Base-by-base conservation (phyloP, 192 early-diverging fungal species). In the Phlyctochytrium bullatum region DNA sequence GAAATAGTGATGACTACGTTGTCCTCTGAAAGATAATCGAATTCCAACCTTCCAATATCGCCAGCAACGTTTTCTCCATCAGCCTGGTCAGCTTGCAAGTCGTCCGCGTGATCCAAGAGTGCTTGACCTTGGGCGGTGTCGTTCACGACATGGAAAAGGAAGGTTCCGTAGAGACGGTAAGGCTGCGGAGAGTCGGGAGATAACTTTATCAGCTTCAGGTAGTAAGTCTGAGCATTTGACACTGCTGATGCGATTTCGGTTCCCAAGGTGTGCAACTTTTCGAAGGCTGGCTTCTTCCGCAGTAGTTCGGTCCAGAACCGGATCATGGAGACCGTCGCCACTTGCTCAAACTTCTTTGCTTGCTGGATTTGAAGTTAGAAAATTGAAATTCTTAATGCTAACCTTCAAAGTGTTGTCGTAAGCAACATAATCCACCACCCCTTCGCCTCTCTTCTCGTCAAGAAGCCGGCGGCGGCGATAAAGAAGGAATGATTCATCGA, bases 301-400 rank as follows among this genome's bases (percentile, higher is more conserved):
- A 76, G 65, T 20, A 81, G 72, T 52, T 81, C 80, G 0, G 71
- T 67, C 80, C 80, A 81, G 60, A 81, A 81, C 52, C 78, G 76
- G 16, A 76, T 29, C 1, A 78, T 68, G 2, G 79, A 73, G 29
- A 71, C 34, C 10, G 69, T 68, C 14, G 73, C 73, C 34, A 61
- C 35, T 2, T 71, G 28, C 50, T 69, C 76, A 4, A 53, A 71
- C 57, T 75, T 77, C 58, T 63, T 68, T 1, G 76, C 71, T 2
- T 35, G 51, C 40, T 47, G 6, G 20, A 47, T 47, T 6, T 47
- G n/a, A n/a, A n/a, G n/a, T n/a, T n/a, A n/a, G n/a, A n/a, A n/a
- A n/a, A n/a, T n/a, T n/a, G n/a, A n/a, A n/a, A n/a, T n/a, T n/a
- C n/a, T n/a, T n/a, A n/a, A 47, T 47, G 20, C 20, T 14, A 14